Base-by-base conservation (phyloP, 1,139 yeast genomes). In the Zygoascus meyerae region DNA sequence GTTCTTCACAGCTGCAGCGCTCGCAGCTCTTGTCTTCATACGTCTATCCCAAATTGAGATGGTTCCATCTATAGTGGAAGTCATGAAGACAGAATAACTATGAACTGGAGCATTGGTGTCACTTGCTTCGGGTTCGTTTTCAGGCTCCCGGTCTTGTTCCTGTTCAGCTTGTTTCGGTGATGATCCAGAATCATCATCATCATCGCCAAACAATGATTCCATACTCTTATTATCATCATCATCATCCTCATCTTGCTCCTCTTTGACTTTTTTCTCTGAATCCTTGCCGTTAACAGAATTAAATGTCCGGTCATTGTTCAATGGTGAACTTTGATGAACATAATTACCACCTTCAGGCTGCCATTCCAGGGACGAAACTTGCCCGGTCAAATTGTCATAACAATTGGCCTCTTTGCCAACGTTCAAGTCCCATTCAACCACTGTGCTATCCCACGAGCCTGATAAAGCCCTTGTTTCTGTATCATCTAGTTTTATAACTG, bases 1-100 rank as follows among this genome's bases (percentile, higher is more conserved):
- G 0, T 79, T 79, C 5, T 74, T 71, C 0, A 87, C 79, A 2
- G 81, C 77, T 1, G 80, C 79, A 17, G 85, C 66, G 34, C 76
- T 70, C 2, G 82, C 73, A 0, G 81, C 83, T 1, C 71, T 65
- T 4, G 63, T 54, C 1, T 68, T 61, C 1, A 74, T 64, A 51
- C 98, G 74, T 4, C 77, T 68, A 64, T 92, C 98, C 96, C 97
- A 90, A 8, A 92, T 68, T 52, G 79, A 80, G 5, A 90, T 67
- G 0, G 83, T 73, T 6, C 99, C 98, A 62, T 90, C 95, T 48
- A 89, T 81, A 16, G 89, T 77, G 0, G 96, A 81, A 3, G 94
- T 75, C 72, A 89, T 68, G 61, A 92, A 87, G 2, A 85, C 73
- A 38, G 74, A 67, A 38, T 79, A 79, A 55, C 81, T 52, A 17